Conservation (phyloP, 192 early-diverging fungal species). For the Coemansia sp. region DNA sequence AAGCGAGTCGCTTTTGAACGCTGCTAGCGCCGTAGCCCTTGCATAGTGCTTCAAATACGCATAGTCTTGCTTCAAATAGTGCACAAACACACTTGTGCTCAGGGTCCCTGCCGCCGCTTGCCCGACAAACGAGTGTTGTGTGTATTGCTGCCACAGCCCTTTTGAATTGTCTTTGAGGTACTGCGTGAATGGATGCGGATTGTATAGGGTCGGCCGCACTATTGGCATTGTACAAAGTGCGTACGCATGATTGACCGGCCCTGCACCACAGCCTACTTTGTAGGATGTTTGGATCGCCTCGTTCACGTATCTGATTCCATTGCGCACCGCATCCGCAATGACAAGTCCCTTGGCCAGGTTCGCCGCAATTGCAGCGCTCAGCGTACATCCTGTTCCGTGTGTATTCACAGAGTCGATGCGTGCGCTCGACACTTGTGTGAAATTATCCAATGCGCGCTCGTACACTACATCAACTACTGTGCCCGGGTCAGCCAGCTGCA, state of each 20-base stretch:
- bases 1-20: conserved; percentile 67
- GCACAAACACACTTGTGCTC: conserved; percentile 64
- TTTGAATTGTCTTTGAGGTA: conserved; percentile 41
- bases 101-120: conserved; percentile 75
- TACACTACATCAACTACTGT: conserved; percentile 67
- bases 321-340: conserved; percentile 55
- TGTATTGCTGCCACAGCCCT: conserved; percentile 63
- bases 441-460: conserved; percentile 30
- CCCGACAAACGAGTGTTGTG: conserved; percentile 72
- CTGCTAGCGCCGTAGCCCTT: conserved; percentile 70
- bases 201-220: conserved; percentile 44
- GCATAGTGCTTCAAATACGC: conserved; percentile 79
- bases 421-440: conserved; percentile 55
- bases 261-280: conserved; percentile 65
- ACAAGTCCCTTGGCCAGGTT: conserved; percentile 59
- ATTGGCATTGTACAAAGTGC: conserved; percentile 9
- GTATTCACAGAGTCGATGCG: conserved; percentile 70
- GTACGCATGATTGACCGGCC: conserved; percentile 71
- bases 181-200: conserved; percentile 50
- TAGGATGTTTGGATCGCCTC: conserved; percentile 63
- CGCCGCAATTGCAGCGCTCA: conserved; percentile 78
- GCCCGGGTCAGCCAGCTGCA: conserved; percentile 37
- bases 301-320: conserved; percentile 63
- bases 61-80: conserved; percentile 86
- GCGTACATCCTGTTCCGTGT: conserved; percentile 88